Evolutionary conservation across 1,139 yeast genomes (phyloP), one percentile per base, ranked within the genome.

Genomic region (Blastobotrys persicus): DNA sequence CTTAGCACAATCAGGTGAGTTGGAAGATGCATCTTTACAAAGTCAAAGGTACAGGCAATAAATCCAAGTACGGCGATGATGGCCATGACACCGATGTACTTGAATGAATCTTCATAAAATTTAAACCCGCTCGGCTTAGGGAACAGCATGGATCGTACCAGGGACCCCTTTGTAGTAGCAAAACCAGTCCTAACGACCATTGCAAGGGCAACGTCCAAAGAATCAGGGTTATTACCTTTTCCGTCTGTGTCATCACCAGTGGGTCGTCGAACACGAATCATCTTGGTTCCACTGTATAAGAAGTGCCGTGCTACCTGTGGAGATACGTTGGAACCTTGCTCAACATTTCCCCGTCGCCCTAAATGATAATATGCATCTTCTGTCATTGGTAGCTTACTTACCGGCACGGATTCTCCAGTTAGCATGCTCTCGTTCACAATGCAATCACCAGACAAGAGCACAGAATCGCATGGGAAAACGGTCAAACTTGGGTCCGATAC

Each of bases 381-480:
- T 0, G 78, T 72, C 1, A 95, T 89, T 2, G 85, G 77, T 3
- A 74, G 56, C 65, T 92, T 92, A 0, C 96, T 80, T 1, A 92
- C 96, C 0, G 99, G 98, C 1, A 92, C 98, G 51, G 97, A 88
- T 66, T 92, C 99, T 37, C 99, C 99, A 0, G 98, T 92, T 31
- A 91, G 76, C 95, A 91, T 91, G 9, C 96, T 86, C 65, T 91
- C 98, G 66, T 92, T 92, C 14, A 91, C 85, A 50, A 92, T 88
- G 66, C 95, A 88, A 64, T 89, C 98, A 47, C 98, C 98, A 42
- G 91, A 81, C 20, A 91, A 70, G 45, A 92, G 72, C 14, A 94
- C 69, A 1, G 96, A 86, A 68, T 94, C 98, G 65, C 97, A 89
- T 0, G 99, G 98, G 47, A 91, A 75, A 0, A 78, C 62, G 2